Conservation (phyloP, 192 early-diverging fungal genomes). For the Coemansia sp. region DNA sequence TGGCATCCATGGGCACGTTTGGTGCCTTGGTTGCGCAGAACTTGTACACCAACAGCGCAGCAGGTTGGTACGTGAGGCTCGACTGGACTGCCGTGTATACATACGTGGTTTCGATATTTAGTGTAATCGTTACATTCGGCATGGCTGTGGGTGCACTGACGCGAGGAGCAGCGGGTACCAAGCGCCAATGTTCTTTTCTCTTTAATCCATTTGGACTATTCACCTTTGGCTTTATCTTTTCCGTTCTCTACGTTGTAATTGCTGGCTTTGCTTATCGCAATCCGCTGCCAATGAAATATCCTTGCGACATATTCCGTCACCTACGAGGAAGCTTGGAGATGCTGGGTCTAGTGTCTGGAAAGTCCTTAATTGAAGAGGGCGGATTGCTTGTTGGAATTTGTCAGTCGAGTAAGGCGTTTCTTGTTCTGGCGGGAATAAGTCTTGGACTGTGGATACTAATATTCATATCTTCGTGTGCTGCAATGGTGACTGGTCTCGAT, state of each 20-base stretch:
- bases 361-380: constrained; percentile 46
- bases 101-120: constrained; percentile 40
- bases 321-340: constrained; percentile 34
- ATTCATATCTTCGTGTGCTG: constrained; percentile 31
- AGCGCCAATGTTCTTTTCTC: constrained; percentile 19
- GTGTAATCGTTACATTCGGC: constrained; percentile 28
- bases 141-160: constrained; percentile 38
- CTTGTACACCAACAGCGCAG: constrained; percentile 51
- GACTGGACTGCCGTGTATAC: constrained; percentile 53
- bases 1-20: constrained; percentile 53
- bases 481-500: constrained; percentile 34
- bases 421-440: constrained; percentile 38
- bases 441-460: constrained; percentile 51
- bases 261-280: constrained; percentile 50
- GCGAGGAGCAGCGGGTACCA: constrained; percentile 16
- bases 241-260: constrained; percentile 48
- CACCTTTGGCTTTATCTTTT: constrained; percentile 34
- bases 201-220: constrained; percentile 42
- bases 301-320: constrained; percentile 48
- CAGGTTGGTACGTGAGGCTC: constrained; percentile 46
- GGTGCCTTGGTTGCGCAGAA: constrained; percentile 48
- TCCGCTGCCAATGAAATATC: constrained; percentile 49
- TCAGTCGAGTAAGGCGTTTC: constrained; percentile 53
- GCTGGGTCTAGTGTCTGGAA: constrained; percentile 39
- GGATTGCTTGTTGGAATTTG: constrained; percentile 49